Conservation (phyloP, 1,139 yeast genomes). For the Arxiozyma bovina region DNA sequence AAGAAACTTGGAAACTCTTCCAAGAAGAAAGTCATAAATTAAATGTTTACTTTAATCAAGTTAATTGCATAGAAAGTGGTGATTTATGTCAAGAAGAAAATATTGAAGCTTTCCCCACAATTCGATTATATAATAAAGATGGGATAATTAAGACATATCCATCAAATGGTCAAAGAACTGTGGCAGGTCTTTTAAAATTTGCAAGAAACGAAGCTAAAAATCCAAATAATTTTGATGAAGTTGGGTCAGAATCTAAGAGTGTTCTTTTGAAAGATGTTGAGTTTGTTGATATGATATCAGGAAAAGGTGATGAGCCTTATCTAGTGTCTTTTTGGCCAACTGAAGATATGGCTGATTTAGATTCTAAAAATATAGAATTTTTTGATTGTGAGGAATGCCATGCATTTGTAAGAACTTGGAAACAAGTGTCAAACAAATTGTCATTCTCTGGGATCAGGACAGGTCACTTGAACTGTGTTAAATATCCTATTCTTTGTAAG, state of each 20-base stretch:
- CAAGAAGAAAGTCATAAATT: constrained; percentile 35
- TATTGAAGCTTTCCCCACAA: constrained; percentile 47
- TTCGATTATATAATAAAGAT: constrained; percentile 53
- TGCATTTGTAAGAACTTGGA: constrained; percentile 50
- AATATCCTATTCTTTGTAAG: constrained; percentile 43
- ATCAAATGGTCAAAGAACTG: constrained; percentile 35
- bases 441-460: constrained; percentile 35
- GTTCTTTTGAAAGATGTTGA: constrained; percentile 33
- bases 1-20: constrained; percentile 42
- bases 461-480: constrained; percentile 52
- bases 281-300: constrained; percentile 38
- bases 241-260: constrained; percentile 23
- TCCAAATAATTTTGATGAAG: constrained; percentile 32
- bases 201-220: constrained; percentile 46
- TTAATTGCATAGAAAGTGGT: constrained; percentile 63
- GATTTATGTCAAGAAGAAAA: constrained; percentile 60
- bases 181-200: constrained; percentile 44
- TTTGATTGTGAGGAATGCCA: constrained; percentile 42
- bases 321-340: constrained; percentile 62
- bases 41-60: constrained; percentile 53
- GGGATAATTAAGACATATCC: constrained; percentile 40
- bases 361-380: constrained; percentile 34
- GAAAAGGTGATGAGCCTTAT: constrained; percentile 40
- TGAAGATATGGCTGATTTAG: constrained; percentile 34
- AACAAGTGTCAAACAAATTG: constrained; percentile 43